These are phyloP conservation scores for Hypoxylon crocopeplum DNA, from an alignment of 495 filamentous ascomycete genomes.

Conservation along the genomic window DNA sequence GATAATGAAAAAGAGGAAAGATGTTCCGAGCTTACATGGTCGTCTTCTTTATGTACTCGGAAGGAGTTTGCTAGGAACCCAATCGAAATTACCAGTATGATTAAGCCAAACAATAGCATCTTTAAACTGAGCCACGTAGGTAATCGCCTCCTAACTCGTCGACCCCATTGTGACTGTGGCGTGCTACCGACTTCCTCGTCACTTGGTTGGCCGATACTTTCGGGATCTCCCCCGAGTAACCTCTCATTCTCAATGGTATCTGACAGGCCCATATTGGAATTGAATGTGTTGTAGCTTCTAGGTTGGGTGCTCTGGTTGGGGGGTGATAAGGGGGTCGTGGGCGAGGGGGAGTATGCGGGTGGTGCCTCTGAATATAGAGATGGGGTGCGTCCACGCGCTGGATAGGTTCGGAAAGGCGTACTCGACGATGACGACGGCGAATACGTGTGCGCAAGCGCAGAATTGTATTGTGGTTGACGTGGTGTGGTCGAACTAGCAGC, in stretches of 20 bases:
- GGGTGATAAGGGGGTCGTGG: conserved; percentile 36
- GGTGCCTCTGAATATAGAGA: conserved; percentile 51
- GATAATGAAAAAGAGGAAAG: conserved; percentile 5
- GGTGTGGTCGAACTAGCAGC: conserved; percentile 14
- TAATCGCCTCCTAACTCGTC: conserved; percentile 39
- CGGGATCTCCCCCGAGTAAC: conserved; percentile 44
- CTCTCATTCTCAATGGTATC: conserved; percentile 43
- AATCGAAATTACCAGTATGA: conserved; percentile 41
- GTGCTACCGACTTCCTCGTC: conserved; percentile 23
- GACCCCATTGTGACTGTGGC: conserved; percentile 40
- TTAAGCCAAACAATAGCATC: conserved; percentile 26
- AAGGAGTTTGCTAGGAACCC: conserved; percentile 38
- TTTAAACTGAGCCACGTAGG: conserved; percentile 38
- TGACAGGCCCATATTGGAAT: conserved; percentile 44
- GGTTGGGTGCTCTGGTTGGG: conserved; percentile 12
- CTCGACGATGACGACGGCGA: conserved; percentile 37
- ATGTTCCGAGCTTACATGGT: conserved; percentile 37
- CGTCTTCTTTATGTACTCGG: conserved; percentile 15
- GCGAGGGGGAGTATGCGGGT: conserved; percentile 54
- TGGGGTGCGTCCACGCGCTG: conserved; percentile 20
- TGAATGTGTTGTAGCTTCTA: conserved; percentile 52
- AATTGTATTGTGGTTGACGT: conserved; percentile 12
- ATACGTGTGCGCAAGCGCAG: conserved; percentile 33
- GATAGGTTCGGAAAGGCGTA: conserved; percentile 2
- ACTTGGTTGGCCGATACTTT: conserved; percentile 49